A percentile compares a stretch with the other conserved stretches of the same genome.
phyloP scores from a whole-genome alignment of 371 early-diverging fungal species.

The Dinochytrium kinnereticum region DNA sequence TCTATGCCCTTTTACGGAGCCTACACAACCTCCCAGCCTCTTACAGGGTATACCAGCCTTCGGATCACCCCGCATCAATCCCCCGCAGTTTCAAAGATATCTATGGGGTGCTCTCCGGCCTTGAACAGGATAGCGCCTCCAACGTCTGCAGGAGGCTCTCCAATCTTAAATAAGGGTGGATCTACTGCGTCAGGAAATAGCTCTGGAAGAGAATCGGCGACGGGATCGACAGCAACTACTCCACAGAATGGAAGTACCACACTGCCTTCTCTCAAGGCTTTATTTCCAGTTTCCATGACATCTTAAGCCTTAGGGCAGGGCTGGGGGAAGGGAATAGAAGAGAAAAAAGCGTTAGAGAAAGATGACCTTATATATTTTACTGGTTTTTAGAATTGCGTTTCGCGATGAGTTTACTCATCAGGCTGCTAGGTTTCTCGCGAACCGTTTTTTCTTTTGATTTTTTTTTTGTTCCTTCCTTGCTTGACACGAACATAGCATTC shows the following conservation, averaged over 20 bases:
- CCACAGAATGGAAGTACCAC: not conserved
- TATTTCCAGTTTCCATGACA: constrained; percentile 1
- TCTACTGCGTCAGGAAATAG: not conserved
- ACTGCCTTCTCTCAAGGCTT: not conserved
- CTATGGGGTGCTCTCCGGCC: not conserved
- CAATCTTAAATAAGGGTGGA: not conserved
- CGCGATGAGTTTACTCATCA: too few relatives aligned
- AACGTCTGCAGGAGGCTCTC: not conserved
- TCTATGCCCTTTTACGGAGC: not conserved
- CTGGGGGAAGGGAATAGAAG: too few relatives aligned
- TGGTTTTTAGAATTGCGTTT: too few relatives aligned
- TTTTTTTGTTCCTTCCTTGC: too few relatives aligned
- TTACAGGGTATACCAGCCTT: not conserved
- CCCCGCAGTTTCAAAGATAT: not conserved
- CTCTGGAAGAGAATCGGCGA: not conserved
- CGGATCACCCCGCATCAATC: not conserved
- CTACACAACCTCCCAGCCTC: not conserved
- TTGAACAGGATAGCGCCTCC: not conserved
- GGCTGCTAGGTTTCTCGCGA: too few relatives aligned
- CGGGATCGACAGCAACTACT: not conserved
- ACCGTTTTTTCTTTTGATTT: too few relatives aligned
- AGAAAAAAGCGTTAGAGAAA: too few relatives aligned
- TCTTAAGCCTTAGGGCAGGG: too few relatives aligned
- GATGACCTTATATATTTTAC: too few relatives aligned
- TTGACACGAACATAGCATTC: too few relatives aligned